phyloP scores from a whole-genome alignment of 164 flowering plant genomes.

The Warburgia ugandensis region DNA sequence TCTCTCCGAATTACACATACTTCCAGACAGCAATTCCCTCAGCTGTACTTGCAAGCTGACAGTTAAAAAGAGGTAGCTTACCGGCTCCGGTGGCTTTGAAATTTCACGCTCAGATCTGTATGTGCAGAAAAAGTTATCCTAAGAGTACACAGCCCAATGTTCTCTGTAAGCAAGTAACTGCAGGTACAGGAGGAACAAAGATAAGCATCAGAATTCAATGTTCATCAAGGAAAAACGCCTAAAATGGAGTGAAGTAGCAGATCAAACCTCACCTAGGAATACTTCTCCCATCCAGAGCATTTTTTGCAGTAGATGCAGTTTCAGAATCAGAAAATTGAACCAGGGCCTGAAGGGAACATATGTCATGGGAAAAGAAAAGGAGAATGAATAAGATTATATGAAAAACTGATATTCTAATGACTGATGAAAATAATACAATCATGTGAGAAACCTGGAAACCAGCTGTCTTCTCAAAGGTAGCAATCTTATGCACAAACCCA shows the following conservation, averaged over 20 bases:
- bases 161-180: conserved; percentile 87
- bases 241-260: conserved; percentile 14
- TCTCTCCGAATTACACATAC: too few species aligned
- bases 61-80: conserved; percentile 11
- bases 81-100: conserved; percentile 97
- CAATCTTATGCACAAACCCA: conserved; percentile 95
- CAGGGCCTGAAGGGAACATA: conserved; percentile 49
- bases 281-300: conserved; percentile 85
- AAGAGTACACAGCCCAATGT: conserved; percentile 59
- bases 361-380: neutral
- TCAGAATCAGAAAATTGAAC: conserved; percentile 84
- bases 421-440: too few species aligned
- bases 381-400: neutral
- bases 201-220: neutral
- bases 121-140: conserved; percentile 89
- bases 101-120: conserved; percentile 85
- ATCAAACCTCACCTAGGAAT: conserved; percentile 76
- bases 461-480: conserved; percentile 98
- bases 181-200: neutral
- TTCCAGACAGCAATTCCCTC: too few species aligned
- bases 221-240: neutral
- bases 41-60: neutral
- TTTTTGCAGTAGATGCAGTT: conserved; percentile 83
- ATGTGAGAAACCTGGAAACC: conserved; percentile 73
- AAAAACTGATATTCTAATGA: too few species aligned